phyloP scores from a whole-genome alignment of 2,329 filamentous ascomycete genomes.

The Elsinoe necatrix region DNA sequence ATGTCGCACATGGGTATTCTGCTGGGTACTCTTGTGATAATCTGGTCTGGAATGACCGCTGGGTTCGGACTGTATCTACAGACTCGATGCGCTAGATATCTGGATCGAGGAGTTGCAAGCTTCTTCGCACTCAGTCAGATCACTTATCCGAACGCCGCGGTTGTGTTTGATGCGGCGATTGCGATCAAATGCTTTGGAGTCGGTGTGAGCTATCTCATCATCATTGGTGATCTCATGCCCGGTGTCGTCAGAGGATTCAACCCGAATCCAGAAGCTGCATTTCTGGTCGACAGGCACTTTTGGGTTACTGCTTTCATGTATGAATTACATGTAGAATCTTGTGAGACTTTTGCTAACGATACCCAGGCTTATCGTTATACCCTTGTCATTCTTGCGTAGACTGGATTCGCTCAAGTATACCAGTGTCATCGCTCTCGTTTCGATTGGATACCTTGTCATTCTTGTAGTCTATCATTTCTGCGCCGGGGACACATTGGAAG shows the following conservation, averaged over 20 bases:
- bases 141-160: conserved; percentile 91
- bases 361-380: conserved; percentile 75
- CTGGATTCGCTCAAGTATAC: conserved; percentile 97
- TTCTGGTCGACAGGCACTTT: conserved; percentile 82
- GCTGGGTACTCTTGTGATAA: conserved; percentile 71
- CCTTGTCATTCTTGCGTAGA: conserved; percentile 80
- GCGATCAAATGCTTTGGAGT: conserved; percentile 98
- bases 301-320: conserved; percentile 98
- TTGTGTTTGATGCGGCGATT: conserved; percentile 92
- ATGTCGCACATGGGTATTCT: conserved; percentile 92
- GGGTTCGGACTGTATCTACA: conserved; percentile 94
- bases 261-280: conserved; percentile 52
- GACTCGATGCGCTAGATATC: conserved; percentile 81
- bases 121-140: conserved; percentile 97
- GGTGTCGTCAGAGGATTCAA: conserved; percentile 80
- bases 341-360: conserved; percentile 19
- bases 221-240: conserved; percentile 97
- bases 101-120: conserved; percentile 78
- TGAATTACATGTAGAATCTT: conserved; percentile 22
- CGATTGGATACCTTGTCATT: conserved; percentile 88
- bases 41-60: conserved; percentile 84
- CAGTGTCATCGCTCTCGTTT: conserved; percentile 79
- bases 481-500: conserved; percentile 63
- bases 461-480: conserved; percentile 89
- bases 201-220: conserved; percentile 94